phyloP scores from a whole-genome alignment of 495 filamentous ascomycete genomes.

The Platismatia glauca region DNA sequence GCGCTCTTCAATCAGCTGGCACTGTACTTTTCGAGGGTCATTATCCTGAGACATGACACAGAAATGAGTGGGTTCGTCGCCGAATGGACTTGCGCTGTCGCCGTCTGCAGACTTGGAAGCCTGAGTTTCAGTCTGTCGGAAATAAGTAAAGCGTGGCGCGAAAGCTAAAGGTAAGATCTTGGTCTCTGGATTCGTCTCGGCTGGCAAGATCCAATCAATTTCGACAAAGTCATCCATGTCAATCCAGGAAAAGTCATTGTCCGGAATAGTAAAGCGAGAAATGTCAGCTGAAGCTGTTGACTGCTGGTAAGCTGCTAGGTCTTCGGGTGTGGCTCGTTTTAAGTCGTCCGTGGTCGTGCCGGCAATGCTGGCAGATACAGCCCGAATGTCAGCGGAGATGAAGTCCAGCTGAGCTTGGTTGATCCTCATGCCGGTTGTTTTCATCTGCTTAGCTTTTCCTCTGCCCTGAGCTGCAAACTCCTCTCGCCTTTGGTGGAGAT shows the following conservation, averaged over 20 bases:
- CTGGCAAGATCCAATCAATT: constrained; percentile 88
- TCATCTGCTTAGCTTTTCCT: constrained; percentile 58
- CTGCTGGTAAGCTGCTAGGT: constrained; percentile 49
- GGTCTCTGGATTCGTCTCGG: constrained; percentile 82
- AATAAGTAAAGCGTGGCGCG: constrained; percentile 91
- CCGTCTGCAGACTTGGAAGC: constrained; percentile 58
- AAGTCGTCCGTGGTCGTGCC: constrained; percentile 68
- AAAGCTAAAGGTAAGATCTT: constrained; percentile 87
- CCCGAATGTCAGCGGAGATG: constrained; percentile 84
- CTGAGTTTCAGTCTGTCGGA: constrained; percentile 89
- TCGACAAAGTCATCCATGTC: constrained; percentile 99
- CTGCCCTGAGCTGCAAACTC: constrained; percentile 73
- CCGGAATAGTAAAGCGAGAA: constrained; percentile 85
- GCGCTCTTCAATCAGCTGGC: constrained; percentile 70
- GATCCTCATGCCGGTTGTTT: constrained; percentile 88
- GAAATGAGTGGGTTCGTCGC: constrained; percentile 81
- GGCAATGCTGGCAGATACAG: constrained; percentile 81
- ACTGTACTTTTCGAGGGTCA: constrained; percentile 83
- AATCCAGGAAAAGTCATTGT: constrained; percentile 90
- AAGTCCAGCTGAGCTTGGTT: constrained; percentile 89
- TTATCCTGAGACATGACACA: constrained; percentile 94
- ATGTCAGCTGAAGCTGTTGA: constrained; percentile 53
- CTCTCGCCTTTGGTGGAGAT: constrained; percentile 90
- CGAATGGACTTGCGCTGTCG: constrained; percentile 73
- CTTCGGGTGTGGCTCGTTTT: constrained; percentile 51